These are phyloP conservation scores for Phytopythium vexans DNA, from an alignment of 352 stramenopile species.

Conservation along the genomic window DNA sequence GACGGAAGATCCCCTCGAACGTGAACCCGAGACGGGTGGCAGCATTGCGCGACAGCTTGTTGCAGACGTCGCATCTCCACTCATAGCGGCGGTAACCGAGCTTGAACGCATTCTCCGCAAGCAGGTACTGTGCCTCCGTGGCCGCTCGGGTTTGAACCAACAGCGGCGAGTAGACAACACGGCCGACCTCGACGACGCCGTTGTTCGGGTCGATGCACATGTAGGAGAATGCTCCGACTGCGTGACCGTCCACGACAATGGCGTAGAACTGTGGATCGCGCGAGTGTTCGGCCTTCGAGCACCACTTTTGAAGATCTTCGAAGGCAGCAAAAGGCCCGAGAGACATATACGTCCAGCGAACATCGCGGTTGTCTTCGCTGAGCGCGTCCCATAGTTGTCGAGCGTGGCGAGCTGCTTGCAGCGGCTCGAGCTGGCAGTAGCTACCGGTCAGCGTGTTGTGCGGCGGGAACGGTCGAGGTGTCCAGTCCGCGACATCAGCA, in stretches of 20 bases:
- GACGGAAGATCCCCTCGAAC: conserved; percentile 14
- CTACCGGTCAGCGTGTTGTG: conserved; percentile 4
- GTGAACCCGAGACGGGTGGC: conserved; percentile 2
- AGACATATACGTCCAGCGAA: conserved; percentile 14
- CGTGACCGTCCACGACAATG: conserved; percentile 11
- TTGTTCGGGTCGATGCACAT: conserved; percentile 10
- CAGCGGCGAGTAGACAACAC: conserved; percentile 7
- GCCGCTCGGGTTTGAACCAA: conserved; percentile 7
- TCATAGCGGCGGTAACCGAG: conserved; percentile 1
- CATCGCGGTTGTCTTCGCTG: conserved; percentile 5
- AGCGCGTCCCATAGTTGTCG: conserved; percentile 11
- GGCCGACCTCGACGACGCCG: conserved; percentile 12
- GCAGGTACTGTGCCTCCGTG: conserved; percentile 15
- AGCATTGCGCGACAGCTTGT: conserved; percentile 1
- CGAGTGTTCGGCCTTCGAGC: not conserved
- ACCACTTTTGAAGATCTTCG: conserved; percentile 11
- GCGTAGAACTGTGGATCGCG: conserved; percentile 11
- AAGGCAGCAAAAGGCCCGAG: conserved; percentile 6
- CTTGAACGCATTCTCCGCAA: conserved; percentile 5
- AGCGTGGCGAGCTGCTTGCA: conserved; percentile 3
- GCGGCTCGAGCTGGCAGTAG: conserved; percentile 11
- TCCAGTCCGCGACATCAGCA: conserved; percentile 9
- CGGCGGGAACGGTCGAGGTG: conserved; percentile 6
- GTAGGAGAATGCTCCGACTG: conserved; percentile 7
- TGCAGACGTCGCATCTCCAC: conserved; percentile 6